Evolutionary conservation across 2,329 filamentous ascomycete genomes (phyloP), one percentile per base, ranked within the genome.

Genomic region (Colletotrichum shisoi): DNA sequence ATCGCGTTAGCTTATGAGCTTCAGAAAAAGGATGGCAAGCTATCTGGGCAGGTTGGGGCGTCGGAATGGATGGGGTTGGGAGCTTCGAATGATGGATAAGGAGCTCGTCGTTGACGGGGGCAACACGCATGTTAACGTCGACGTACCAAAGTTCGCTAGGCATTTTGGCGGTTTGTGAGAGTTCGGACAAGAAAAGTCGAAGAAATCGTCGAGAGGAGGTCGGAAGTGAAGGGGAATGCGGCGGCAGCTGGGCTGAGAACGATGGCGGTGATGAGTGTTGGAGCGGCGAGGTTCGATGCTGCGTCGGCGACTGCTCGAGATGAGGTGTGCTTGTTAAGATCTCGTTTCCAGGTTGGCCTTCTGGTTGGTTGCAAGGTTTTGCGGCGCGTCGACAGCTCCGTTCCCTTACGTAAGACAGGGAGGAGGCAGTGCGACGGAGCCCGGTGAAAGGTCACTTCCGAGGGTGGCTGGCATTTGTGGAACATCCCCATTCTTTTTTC

Each of bases 111-210:
- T 67, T 54, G 71, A 73, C 72, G 74, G 74, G 70, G 71, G 69
- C 71, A 73, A 72, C 70, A 76, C 74, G 75, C 71, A 77, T 68
- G 59, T 78, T 42, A 39, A 62, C 60, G 65, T 60, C 65, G 78
- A 88, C 90, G 83, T 86, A 95, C 92, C 92, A 95, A 79, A 90
- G 86, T 84, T 94, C 91, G 76, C 90, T 84, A 79, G 88, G 81
- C 91, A 95, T 94, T 77, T 82, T 90, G 84, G 70, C 76, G 77
- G 76, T 77, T 71, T 77, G 68, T 65, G 70, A 44, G 57, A 17
- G 2, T 56, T 62, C 68, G 67, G 59, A 66, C 61, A 57, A 70
- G 64, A 62, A 59, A 44, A 58, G 48, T 70, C 45, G 53, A 68
- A 66, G n/a, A 60, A 67, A 48, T 46, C 24, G 27, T 51, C 21